Conservation (phyloP, 768 basidiomycete species). For the Coprinopsis strossmayeri region DNA sequence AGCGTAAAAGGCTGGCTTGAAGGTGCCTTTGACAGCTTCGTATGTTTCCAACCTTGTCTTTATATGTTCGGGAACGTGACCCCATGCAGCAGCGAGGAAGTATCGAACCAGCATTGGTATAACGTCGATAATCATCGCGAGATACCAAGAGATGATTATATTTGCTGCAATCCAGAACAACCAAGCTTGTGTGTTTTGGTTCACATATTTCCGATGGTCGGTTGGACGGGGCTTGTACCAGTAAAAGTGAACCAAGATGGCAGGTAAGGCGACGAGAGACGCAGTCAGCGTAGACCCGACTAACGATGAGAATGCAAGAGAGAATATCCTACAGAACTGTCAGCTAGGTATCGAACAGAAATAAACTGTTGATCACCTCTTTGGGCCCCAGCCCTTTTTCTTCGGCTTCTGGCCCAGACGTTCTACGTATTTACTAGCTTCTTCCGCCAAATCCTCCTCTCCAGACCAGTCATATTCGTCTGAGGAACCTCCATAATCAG, state of each 20-base stretch:
- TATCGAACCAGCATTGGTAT: conserved; percentile 49
- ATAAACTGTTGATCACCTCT: conserved; percentile 43
- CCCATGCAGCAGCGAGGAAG: conserved; percentile 58
- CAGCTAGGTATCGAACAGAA: too few relatives aligned
- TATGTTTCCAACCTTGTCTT: conserved; percentile 67
- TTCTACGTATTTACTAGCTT: conserved; percentile 60
- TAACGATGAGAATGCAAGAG: conserved; percentile 63
- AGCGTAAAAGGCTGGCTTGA: conserved; percentile 71
- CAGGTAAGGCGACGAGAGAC: conserved; percentile 52
- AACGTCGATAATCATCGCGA: conserved; percentile 66
- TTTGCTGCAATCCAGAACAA: conserved; percentile 79
- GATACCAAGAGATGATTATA: conserved; percentile 71
- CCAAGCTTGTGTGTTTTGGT: conserved; percentile 69
- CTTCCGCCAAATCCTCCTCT: conserved; percentile 69
- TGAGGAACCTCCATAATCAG: conserved; percentile 54
- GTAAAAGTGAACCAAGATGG: conserved; percentile 58
- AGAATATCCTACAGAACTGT: conserved; percentile 47
- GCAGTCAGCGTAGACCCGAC: conserved; percentile 67
- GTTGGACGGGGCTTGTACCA: conserved; percentile 62
- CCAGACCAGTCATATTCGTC: conserved; percentile 69
- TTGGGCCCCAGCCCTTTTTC: conserved; percentile 43
- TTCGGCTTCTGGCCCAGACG: conserved; percentile 47
- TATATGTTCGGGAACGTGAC: conserved; percentile 64
- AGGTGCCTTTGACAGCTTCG: conserved; percentile 57
- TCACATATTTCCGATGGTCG: conserved; percentile 50